phyloP scores from a whole-genome alignment of 345 rosid genomes.

The Psidium friedrichsthalianum region DNA sequence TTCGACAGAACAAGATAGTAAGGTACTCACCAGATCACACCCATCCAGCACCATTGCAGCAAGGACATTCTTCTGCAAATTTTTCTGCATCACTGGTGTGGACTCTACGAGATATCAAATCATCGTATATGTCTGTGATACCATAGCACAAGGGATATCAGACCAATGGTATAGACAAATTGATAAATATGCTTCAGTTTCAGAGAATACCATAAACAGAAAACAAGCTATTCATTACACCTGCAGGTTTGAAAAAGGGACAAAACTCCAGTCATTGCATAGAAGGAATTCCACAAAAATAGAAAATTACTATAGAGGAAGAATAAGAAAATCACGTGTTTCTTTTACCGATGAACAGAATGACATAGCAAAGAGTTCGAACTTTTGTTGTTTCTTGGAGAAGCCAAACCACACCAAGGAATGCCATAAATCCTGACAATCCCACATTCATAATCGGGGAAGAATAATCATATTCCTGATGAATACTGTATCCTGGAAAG shows the following conservation, averaged over 20 bases:
- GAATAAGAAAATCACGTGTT: background rate
- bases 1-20: background rate
- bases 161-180: background rate
- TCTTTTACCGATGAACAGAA: constrained; percentile 49
- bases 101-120: constrained; percentile 66
- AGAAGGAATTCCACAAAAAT: background rate
- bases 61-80: constrained; percentile 65
- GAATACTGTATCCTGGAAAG: background rate
- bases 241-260: constrained; percentile 16
- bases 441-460: constrained; percentile 1
- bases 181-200: background rate
- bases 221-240: constrained; percentile 71
- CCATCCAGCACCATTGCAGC: constrained; percentile 61
- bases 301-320: background rate
- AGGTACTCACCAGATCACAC: constrained; percentile 46
- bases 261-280: background rate
- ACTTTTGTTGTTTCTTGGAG: constrained; percentile 52
- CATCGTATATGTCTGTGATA: constrained; percentile 54
- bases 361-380: constrained; percentile 37
- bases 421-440: constrained; percentile 39
- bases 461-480: background rate
- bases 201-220: constrained; percentile 43
- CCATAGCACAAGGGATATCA: background rate
- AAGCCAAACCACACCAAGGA: constrained; percentile 50
- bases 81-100: constrained; percentile 64